These are phyloP conservation scores for Thielaviopsis euricoi DNA, from an alignment of 2,329 filamentous ascomycete genomes.

Conservation along the genomic window DNA sequence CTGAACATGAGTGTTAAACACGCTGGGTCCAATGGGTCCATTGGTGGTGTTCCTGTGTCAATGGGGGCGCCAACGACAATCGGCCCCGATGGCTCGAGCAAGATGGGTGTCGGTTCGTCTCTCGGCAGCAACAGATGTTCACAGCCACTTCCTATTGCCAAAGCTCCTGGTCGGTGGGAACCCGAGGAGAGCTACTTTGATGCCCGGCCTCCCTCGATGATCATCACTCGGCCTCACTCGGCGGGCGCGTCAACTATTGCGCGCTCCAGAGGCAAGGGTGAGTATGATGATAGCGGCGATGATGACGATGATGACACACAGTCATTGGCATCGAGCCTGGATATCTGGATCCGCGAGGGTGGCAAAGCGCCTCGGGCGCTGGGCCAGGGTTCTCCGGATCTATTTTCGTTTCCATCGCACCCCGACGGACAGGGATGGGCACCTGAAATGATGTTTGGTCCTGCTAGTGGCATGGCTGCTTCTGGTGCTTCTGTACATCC, in stretches of 20 bases:
- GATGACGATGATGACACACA: constrained; percentile 25
- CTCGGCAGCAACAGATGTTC: constrained; percentile 6
- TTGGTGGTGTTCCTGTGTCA: constrained; percentile 9
- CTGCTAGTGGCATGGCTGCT: constrained; percentile 16
- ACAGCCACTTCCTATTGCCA: constrained; percentile 19
- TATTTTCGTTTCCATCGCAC: constrained; percentile 34
- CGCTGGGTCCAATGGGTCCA: constrained; percentile 7
- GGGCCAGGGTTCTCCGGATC: constrained; percentile 29
- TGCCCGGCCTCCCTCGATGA: constrained; percentile 14
- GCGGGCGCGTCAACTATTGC: constrained; percentile 30
- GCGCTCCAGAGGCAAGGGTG: constrained; percentile 21
- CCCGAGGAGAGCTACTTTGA: constrained; percentile 17
- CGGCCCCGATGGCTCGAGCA: not conserved
- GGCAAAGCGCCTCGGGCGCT: constrained; percentile 23
- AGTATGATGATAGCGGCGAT: constrained; percentile 27
- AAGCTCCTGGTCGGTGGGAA: constrained; percentile 19
- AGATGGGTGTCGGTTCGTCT: not conserved
- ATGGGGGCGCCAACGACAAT: not conserved
- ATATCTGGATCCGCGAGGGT: constrained; percentile 42
- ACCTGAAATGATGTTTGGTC: constrained; percentile 30
- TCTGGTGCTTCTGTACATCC: constrained; percentile 14
- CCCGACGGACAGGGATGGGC: constrained; percentile 27
- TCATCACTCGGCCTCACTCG: constrained; percentile 28
- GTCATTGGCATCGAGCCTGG: constrained; percentile 33
- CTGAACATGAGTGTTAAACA: constrained; percentile 3